Evolutionary conservation across 2,329 filamentous ascomycete genomes (phyloP), one percentile per base, ranked within the genome.

Genomic region (Diatrype stigma): DNA sequence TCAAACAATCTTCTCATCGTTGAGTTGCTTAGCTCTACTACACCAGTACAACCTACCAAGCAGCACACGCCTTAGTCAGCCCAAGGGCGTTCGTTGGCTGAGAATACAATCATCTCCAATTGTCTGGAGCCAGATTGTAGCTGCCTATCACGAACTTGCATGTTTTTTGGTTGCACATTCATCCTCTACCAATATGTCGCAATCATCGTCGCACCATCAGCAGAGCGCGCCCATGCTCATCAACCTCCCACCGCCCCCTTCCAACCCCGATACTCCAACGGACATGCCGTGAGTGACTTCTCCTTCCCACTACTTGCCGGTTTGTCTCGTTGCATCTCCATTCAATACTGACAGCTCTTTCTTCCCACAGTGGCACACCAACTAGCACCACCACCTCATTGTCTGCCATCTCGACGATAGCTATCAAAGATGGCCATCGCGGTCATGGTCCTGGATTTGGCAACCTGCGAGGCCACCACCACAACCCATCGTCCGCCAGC

Each of bases 401-500:
- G 63, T 96, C 90, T 23, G 86, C 91, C 38, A 81, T 97, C 45
- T 96, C 90, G 16, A 96, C 93, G 17, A 94, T 90, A 12, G 93
- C 93, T 47, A 96, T 96, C 78, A 96, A 96, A 72, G 93, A 97
- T 67, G 93, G 93, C 61, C 90, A 96, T 65, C 89, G 90, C 54
- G 93, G 93, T 56, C 84, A 91, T 65, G 79, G 86, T 26, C 82
- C 81, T 52, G 69, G 70, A 51, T 76, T 80, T 51, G 76, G 76
- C 55, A 69, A 70, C 37, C 70, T 70, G 42, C 82, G 83, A 47
- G 74, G 80, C 61, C 74, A 84, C 67, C 71, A 83, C 62, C 77
- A 81, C 60, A 74, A 79, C 59, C 70, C 82, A 6, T 87, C 85
- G 6, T 87, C 85, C 19, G 81, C 82, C 49, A 87, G 82, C 58